Base-by-base conservation (phyloP, 2,329 filamentous ascomycete species). In the Hortaea sp. region DNA sequence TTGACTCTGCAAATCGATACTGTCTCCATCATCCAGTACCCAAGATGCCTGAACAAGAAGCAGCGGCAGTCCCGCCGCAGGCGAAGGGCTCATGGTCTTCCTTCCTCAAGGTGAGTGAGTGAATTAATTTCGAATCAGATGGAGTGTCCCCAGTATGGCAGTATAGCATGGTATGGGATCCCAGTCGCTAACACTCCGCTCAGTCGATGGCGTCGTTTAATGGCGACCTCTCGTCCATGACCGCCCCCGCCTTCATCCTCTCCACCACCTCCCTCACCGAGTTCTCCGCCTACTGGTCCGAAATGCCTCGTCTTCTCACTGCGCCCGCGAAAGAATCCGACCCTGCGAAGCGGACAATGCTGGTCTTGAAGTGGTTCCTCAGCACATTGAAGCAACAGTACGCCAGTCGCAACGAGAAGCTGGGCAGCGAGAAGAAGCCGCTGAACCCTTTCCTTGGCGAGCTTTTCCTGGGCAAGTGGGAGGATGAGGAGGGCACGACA, bases 351-450 rank as follows among this genome's bases (percentile, higher is more conserved):
- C 81, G 90, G 51, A 83, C 87, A 13, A 69, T 94, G 55, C 74
- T 90, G 31, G 90, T 97, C n/a, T 72, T 95, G 58, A 94, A 90
- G 68, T 97, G 90, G 90, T 97, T 95, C 70, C 70, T 97, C 46
- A 89, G 82, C 60, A 95, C 89, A 3, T 74, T 97, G 44, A 94
- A 92, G 71, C 87, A 94, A 67, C 87, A 94, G 66, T 84, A 84
- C 63, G 77, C 75, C 57, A 80, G 74, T 57, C 72, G 79, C 49
- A 94, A 86, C 63, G 89, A 95, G 64, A 81, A 82, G 64, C 68
- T 81, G 53, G 88, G 88, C 42, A 92, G 88, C 61, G 90, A 95
- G 74, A 97, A 97, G 80, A 98, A 97, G 74, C 90, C 90, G 2
- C 71, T 98, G 49, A 97, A 98, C 63, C 92, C 92, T 0, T 97